Percentiles rank a stretch among this genome's conserved stretches.
phyloP scores from a whole-genome alignment of 805 yeast species.

The Candida morakotiae region DNA sequence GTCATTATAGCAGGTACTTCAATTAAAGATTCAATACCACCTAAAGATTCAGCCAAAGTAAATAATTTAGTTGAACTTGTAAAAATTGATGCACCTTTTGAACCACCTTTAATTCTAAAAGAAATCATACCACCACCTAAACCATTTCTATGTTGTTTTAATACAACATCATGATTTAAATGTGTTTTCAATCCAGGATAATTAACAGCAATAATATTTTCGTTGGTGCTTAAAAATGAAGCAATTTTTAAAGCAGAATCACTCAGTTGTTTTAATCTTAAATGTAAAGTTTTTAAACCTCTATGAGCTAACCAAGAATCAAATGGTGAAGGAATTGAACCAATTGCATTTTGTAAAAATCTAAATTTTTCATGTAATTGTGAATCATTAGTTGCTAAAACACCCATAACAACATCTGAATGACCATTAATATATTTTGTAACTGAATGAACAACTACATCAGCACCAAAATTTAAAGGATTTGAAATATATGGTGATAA shows the following conservation, averaged over 20 bases:
- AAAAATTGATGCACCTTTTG: constrained; percentile 68
- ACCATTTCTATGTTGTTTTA: constrained; percentile 74
- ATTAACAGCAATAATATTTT: constrained; percentile 61
- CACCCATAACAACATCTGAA: constrained; percentile 87
- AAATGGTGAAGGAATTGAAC: constrained; percentile 86
- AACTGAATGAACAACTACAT: constrained; percentile 82
- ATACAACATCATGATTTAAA: constrained; percentile 57
- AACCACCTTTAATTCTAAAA: constrained; percentile 82
- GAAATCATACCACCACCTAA: constrained; percentile 93
- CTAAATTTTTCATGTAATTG: constrained; percentile 58
- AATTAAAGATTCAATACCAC: constrained; percentile 81
- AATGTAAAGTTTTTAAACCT: constrained; percentile 82
- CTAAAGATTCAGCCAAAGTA: constrained; percentile 85
- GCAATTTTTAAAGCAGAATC: constrained; percentile 66
- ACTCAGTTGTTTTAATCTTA: constrained; percentile 71
- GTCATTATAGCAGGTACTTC: constrained; percentile 93
- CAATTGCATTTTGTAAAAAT: constrained; percentile 83
- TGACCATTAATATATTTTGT: constrained; percentile 91
- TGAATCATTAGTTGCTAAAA: constrained; percentile 65
- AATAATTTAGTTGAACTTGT: constrained; percentile 70
- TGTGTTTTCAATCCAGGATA: constrained; percentile 79
- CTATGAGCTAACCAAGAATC: constrained; percentile 93
- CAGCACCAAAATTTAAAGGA: constrained; percentile 82
- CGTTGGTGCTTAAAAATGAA: constrained; percentile 49
- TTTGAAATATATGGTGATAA: constrained; percentile 82